Evolutionary conservation across 164 flowering plant genomes (phyloP).

Genomic region (Sextonia rubra): DNA sequence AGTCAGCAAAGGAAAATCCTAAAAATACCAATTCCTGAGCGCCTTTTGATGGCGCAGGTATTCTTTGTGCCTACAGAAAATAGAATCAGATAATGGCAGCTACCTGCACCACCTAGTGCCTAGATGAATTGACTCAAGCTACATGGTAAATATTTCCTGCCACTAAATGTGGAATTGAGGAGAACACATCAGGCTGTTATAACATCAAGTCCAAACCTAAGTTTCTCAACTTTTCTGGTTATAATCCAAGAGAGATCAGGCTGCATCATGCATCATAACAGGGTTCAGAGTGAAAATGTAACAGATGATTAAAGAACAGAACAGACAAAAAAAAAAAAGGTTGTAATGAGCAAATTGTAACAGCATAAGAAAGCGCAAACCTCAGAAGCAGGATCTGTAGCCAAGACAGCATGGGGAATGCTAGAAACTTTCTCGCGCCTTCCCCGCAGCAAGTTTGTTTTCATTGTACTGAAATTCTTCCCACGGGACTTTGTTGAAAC

Average conservation of each 20-base stretch:
- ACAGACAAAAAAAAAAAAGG: neutral
- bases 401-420: slow-evolving; percentile 56
- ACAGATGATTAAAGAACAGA: neutral
- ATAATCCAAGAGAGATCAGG: neutral
- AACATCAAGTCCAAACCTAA: neutral
- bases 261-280: neutral
- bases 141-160: neutral
- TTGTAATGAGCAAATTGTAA: neutral
- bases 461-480: slow-evolving; percentile 19
- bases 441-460: slow-evolving; percentile 27
- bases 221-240: neutral
- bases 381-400: slow-evolving; percentile 58
- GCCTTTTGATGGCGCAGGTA: too few species aligned
- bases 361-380: slow-evolving; percentile 26
- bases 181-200: neutral
- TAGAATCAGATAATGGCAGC: neutral
- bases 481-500: slow-evolving; percentile 36
- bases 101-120: too few species aligned
- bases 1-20: too few species aligned
- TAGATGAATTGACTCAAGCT: neutral
- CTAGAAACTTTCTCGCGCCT: slow-evolving; percentile 19
- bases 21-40: too few species aligned
- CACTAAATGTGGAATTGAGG: neutral
- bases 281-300: neutral
- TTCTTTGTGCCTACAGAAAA: too few species aligned